Evolutionary conservation across 2,329 filamentous ascomycete genomes (phyloP).

Genomic region (Penicillium griseofulvum): DNA sequence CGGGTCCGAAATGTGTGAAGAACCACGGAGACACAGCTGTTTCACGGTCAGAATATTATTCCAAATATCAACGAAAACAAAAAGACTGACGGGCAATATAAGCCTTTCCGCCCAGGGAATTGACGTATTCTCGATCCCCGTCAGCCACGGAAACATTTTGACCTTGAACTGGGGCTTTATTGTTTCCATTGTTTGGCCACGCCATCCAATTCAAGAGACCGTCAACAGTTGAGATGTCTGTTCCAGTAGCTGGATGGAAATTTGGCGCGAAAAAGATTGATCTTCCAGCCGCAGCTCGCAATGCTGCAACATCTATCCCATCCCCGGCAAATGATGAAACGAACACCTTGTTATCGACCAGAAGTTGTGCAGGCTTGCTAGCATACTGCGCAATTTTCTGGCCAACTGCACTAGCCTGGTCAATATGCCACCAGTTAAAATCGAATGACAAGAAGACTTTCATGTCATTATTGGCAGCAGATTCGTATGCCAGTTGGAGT

Average conservation of each 20-base stretch:
- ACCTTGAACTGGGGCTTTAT: conserved; percentile 49
- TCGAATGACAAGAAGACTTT: conserved; percentile 59
- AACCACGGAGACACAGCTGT: conserved; percentile 52
- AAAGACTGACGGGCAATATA: conserved; percentile 49
- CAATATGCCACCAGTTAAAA: conserved; percentile 50
- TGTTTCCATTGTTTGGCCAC: conserved; percentile 46
- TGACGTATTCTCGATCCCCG: conserved; percentile 39
- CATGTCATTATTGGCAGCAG: conserved; percentile 47
- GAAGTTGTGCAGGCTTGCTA: conserved; percentile 47
- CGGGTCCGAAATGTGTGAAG: conserved; percentile 49
- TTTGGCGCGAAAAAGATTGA: conserved; percentile 52
- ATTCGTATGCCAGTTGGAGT: conserved; percentile 50
- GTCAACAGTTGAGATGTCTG: conserved; percentile 39
- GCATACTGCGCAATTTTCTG: conserved; percentile 50
- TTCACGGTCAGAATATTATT: background rate
- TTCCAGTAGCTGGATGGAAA: conserved; percentile 45
- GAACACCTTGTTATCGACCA: conserved; percentile 50
- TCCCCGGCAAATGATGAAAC: conserved; percentile 56
- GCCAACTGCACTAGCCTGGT: conserved; percentile 43
- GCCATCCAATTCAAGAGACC: conserved; percentile 47
- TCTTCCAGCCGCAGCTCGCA: conserved; percentile 43
- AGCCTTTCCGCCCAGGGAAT: conserved; percentile 38
- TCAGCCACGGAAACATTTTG: conserved; percentile 44
- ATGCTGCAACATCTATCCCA: conserved; percentile 43
- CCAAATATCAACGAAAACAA: background rate